Evolutionary conservation across 345 rosid species (phyloP).

Genomic region (Dovyalis caffra): DNA sequence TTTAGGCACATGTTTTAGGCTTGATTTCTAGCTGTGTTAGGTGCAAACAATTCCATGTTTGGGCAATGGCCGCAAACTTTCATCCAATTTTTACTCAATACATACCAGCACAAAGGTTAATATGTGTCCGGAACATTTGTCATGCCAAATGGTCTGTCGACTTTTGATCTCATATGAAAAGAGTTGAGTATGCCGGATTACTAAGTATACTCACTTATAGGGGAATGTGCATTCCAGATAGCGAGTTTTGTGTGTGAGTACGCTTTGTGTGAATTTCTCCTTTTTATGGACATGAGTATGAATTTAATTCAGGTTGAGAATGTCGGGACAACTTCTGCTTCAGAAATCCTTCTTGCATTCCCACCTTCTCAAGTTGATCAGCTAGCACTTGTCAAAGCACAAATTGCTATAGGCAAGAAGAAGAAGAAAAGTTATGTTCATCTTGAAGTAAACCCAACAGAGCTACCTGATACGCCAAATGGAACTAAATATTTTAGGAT

Average conservation of each 20-base stretch:
- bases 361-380: slow-evolving; percentile 68
- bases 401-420: slow-evolving; percentile 70
- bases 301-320: slow-evolving; percentile 65
- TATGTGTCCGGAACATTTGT: background rate
- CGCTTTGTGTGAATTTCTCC: background rate
- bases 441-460: slow-evolving; percentile 61
- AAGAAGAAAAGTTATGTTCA: slow-evolving; percentile 65
- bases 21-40: background rate
- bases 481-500: slow-evolving; percentile 59
- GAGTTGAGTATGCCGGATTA: background rate
- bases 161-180: background rate
- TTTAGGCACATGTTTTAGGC: background rate
- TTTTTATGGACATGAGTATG: slow-evolving; percentile 4
- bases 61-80: background rate
- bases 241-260: background rate
- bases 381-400: slow-evolving; percentile 73
- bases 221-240: background rate
- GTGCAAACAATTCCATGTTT: background rate
- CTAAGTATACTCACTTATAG: background rate
- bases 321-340: slow-evolving; percentile 55
- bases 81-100: background rate
- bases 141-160: background rate
- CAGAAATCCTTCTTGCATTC: slow-evolving; percentile 81
- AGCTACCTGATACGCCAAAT: slow-evolving; percentile 69
- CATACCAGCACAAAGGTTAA: background rate